These are phyloP conservation scores for Panicum virgatum DNA, from an alignment of 202 grass and related monocot species.

Conservation along the genomic window DNA sequence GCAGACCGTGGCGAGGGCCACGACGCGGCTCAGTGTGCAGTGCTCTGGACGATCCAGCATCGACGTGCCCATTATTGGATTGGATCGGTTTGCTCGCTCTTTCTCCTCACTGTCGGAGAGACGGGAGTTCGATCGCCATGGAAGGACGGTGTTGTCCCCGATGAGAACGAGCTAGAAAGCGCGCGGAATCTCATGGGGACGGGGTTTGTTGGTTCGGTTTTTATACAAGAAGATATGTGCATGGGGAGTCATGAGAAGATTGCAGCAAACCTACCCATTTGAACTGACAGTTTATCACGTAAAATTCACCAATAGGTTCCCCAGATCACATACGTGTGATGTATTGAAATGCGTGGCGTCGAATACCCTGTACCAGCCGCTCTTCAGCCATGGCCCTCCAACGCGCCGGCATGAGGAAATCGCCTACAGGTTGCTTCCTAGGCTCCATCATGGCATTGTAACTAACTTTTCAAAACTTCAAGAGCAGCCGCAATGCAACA, in stretches of 20 bases:
- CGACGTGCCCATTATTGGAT: background rate
- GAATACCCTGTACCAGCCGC: background rate
- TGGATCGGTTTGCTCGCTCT: background rate
- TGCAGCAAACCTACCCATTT: constrained; percentile 40
- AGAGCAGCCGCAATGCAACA: background rate
- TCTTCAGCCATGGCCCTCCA: background rate
- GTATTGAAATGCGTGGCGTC: background rate
- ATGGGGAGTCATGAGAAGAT: constrained; percentile 29
- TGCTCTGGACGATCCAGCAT: constrained; percentile 16
- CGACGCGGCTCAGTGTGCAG: constrained; percentile 34
- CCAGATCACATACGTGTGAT: too few species aligned
- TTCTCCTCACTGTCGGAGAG: background rate
- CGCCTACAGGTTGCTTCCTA: background rate
- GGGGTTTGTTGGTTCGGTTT: constrained; percentile 8
- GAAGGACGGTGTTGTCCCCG: background rate
- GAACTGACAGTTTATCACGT: background rate
- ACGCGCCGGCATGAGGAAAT: background rate
- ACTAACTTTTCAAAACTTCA: background rate
- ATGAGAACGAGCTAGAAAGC: background rate
- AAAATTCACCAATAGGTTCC: background rate
- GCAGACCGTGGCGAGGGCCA: constrained; percentile 14
- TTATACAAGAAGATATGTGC: background rate
- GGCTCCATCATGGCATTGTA: background rate
- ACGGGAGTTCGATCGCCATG: background rate
- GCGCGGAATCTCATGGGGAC: background rate